A percentile compares a stretch with the other conserved stretches of the same genome.
These are phyloP conservation scores for Coemansia asiatica DNA, from an alignment of 192 early-diverging fungal species.

Conservation along the genomic window DNA sequence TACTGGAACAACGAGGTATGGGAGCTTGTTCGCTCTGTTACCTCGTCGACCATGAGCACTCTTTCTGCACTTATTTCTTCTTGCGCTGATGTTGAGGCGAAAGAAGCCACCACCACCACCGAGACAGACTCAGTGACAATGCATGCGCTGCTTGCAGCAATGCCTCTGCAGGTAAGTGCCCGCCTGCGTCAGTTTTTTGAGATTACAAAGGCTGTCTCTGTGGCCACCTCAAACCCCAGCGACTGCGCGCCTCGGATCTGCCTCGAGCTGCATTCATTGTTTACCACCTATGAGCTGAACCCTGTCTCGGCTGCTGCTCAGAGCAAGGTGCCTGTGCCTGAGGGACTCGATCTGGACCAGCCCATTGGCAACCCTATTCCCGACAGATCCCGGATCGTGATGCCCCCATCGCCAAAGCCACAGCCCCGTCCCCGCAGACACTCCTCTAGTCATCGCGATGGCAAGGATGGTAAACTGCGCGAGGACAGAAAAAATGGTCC, in stretches of 20 bases:
- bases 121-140: slow-evolving; percentile 7
- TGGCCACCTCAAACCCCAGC: slow-evolving; percentile 35
- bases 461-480: slow-evolving; percentile 7
- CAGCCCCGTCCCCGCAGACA: slow-evolving; percentile 9
- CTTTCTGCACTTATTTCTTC: slow-evolving; percentile 17
- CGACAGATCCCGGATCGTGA: slow-evolving; percentile 56
- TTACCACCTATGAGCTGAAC: slow-evolving; percentile 81
- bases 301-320: slow-evolving; percentile 90
- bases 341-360: slow-evolving; percentile 79
- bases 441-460: neutral
- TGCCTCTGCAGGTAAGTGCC: slow-evolving; percentile 75
- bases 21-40: slow-evolving; percentile 39
- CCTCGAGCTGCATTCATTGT: slow-evolving; percentile 62
- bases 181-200: slow-evolving; percentile 36
- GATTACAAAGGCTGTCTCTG: slow-evolving; percentile 31
- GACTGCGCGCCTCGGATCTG: slow-evolving; percentile 56
- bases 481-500: slow-evolving; percentile 65
- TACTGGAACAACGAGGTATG: slow-evolving; percentile 49
- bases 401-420: slow-evolving; percentile 42
- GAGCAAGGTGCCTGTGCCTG: slow-evolving; percentile 83
- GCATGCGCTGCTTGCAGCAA: slow-evolving; percentile 47
- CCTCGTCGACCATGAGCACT: slow-evolving; percentile 19
- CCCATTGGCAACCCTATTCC: slow-evolving; percentile 77
- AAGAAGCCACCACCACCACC: neutral
- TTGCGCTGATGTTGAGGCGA: neutral